phyloP scores from a whole-genome alignment of 1,284 basidiomycete genomes.

The Violaceomyces palustris region DNA sequence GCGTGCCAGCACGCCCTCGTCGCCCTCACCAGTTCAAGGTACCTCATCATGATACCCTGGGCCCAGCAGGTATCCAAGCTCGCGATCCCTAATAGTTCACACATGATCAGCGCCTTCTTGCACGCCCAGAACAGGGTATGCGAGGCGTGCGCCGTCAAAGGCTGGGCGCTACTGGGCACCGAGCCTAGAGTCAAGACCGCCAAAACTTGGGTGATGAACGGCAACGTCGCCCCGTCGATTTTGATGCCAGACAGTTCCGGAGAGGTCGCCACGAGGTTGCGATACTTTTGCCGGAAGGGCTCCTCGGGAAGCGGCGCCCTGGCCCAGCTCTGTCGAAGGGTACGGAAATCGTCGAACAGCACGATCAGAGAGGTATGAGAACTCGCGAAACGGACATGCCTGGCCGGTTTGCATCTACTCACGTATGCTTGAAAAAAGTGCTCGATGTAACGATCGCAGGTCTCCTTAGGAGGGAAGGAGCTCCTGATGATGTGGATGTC shows the following conservation, averaged over 20 bases:
- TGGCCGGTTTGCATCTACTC: too few species aligned
- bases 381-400: too few species aligned
- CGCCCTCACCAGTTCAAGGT: constrained; percentile 27
- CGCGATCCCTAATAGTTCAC: constrained; percentile 25
- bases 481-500: constrained; percentile 26
- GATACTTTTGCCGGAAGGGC: constrained; percentile 17
- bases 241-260: constrained; percentile 15
- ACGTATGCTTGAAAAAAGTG: constrained; percentile 29
- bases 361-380: too few species aligned
- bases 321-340: too few species aligned
- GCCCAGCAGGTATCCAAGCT: constrained; percentile 33
- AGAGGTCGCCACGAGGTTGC: constrained; percentile 16
- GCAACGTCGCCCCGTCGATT: constrained; percentile 26
- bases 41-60: constrained; percentile 21
- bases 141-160: constrained; percentile 20
- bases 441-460: constrained; percentile 30
- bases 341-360: too few species aligned
- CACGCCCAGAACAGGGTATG: constrained; percentile 32
- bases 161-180: constrained; percentile 24
- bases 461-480: constrained; percentile 15
- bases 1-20: constrained; percentile 30
- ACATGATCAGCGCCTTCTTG: constrained; percentile 26
- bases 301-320: constrained; percentile 18
- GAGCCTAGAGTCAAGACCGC: constrained; percentile 22
- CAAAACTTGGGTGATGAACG: constrained; percentile 20